These are phyloP conservation scores for Elaeis oleifera DNA, from an alignment of 202 grass and related monocot genomes.

Conservation along the genomic window DNA sequence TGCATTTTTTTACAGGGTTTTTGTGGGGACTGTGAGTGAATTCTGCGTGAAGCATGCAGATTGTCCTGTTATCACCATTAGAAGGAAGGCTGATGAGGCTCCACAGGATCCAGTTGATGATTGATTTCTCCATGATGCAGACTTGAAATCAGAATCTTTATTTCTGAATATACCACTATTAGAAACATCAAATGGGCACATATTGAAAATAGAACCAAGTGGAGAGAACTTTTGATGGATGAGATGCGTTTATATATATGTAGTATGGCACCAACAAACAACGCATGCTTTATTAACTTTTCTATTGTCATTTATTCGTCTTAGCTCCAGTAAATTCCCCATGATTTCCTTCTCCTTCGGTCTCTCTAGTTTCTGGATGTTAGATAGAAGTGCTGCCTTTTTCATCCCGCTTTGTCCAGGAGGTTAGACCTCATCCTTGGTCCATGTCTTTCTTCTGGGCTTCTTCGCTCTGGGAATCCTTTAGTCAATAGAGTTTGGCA, in stretches of 20 bases:
- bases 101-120: constrained; percentile 79
- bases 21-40: constrained; percentile 88
- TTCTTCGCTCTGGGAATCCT: constrained; percentile 61
- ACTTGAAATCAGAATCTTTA: too few relatives aligned
- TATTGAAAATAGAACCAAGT: constrained; percentile 32
- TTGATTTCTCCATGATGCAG: constrained; percentile 19
- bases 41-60: constrained; percentile 95
- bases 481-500: constrained; percentile 27
- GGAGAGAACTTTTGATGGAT: constrained; percentile 17
- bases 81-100: constrained; percentile 69
- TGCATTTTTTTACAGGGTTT: constrained; percentile 48
- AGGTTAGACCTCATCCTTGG: constrained; percentile 22
- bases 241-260: not conserved
- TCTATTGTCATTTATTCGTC: not conserved
- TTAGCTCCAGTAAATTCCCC: constrained; percentile 35
- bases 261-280: too few relatives aligned
- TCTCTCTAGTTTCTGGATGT: constrained; percentile 31
- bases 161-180: too few relatives aligned
- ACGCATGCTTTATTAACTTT: too few relatives aligned
- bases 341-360: constrained; percentile 34
- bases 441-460: constrained; percentile 42
- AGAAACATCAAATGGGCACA: too few relatives aligned
- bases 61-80: constrained; percentile 92
- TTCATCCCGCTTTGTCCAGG: constrained; percentile 20
- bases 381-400: constrained; percentile 25